Percentiles rank a stretch among this genome's conserved stretches.
Evolutionary conservation across 2,329 filamentous ascomycete genomes (phyloP).

Genomic region (Pyricularia pennisetigena): DNA sequence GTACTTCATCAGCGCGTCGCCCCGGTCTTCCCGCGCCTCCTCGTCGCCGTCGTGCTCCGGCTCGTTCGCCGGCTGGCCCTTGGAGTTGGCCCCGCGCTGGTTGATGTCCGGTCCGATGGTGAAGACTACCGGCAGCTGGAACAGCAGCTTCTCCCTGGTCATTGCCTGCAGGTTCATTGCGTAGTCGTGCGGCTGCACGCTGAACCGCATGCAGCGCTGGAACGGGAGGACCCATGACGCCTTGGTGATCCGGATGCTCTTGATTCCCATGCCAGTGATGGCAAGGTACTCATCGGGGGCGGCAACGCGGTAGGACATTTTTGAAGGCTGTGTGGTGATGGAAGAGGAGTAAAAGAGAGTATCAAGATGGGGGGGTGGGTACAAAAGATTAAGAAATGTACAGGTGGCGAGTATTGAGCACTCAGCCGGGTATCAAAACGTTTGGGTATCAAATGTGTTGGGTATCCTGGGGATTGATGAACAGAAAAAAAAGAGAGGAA

Average conservation of each 20-base stretch:
- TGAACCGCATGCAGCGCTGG: constrained; percentile 53
- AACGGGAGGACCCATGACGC: constrained; percentile 63
- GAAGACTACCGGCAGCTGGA: constrained; percentile 73
- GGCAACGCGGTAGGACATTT: constrained; percentile 57
- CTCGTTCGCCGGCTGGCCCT: constrained; percentile 11
- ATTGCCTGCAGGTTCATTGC: constrained; percentile 76
- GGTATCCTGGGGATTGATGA: background rate
- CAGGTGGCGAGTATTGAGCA: background rate
- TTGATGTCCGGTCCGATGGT: constrained; percentile 75
- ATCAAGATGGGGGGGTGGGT: background rate
- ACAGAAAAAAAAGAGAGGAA: background rate
- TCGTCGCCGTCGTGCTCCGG: constrained; percentile 9
- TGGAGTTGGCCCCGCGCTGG: constrained; percentile 37
- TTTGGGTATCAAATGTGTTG: background rate
- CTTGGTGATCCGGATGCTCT: constrained; percentile 69
- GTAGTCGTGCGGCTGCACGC: constrained; percentile 71
- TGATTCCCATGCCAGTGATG: constrained; percentile 70
- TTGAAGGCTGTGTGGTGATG: constrained; percentile 19
- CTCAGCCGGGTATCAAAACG: background rate
- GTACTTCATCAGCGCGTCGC: constrained; percentile 67
- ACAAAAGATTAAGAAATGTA: background rate
- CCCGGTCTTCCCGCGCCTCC: constrained; percentile 34
- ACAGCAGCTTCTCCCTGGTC: constrained; percentile 82
- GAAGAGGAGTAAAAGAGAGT: background rate
- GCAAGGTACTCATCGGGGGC: constrained; percentile 78